Percentiles rank a stretch among this genome's conserved stretches.
Conservation (phyloP, 2,329 filamentous ascomycete genomes). For the Chrysoporthe puriensis region DNA sequence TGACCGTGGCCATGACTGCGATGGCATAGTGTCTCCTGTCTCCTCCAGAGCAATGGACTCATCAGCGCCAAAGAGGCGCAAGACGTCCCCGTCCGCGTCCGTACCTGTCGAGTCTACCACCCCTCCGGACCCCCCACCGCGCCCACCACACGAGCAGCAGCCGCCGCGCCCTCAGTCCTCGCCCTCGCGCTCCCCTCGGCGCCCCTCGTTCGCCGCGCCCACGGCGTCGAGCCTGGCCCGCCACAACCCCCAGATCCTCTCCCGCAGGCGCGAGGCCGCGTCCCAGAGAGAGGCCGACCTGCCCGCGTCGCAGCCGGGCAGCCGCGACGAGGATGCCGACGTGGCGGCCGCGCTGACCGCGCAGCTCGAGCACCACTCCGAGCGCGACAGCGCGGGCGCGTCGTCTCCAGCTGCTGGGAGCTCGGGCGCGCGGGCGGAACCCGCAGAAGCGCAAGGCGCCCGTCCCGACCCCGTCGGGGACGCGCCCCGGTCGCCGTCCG, state of each 20-base stretch:
- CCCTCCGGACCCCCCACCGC: conserved; percentile 36
- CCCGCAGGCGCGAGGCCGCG: conserved; percentile 45
- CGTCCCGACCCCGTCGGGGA: conserved; percentile 20
- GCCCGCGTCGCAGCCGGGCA: conserved; percentile 24
- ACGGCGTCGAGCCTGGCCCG: conserved; percentile 66
- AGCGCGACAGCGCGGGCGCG: conserved; percentile 22
- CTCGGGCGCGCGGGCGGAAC: background rate
- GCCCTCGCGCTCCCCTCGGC: conserved; percentile 30
- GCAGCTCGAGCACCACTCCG: conserved; percentile 38
- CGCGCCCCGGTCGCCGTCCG: conserved; percentile 36
- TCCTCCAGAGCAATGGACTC: conserved; percentile 50
- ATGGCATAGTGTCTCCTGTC: conserved; percentile 26
- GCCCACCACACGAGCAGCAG: conserved; percentile 15
- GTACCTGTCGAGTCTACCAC: conserved; percentile 46
- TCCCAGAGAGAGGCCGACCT: conserved; percentile 30
- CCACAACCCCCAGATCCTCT: conserved; percentile 62
- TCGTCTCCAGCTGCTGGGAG: background rate
- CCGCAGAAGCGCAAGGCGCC: conserved; percentile 28
- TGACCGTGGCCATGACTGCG: conserved; percentile 10
- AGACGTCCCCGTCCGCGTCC: conserved; percentile 59
- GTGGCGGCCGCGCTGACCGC: conserved; percentile 31
- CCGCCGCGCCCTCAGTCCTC: conserved; percentile 7
- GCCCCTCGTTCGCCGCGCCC: conserved; percentile 68
- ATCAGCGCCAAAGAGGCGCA: conserved; percentile 66
- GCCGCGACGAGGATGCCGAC: conserved; percentile 24